phyloP scores from a whole-genome alignment of 345 rosid genomes.

The Lagerstroemia speciosa region DNA sequence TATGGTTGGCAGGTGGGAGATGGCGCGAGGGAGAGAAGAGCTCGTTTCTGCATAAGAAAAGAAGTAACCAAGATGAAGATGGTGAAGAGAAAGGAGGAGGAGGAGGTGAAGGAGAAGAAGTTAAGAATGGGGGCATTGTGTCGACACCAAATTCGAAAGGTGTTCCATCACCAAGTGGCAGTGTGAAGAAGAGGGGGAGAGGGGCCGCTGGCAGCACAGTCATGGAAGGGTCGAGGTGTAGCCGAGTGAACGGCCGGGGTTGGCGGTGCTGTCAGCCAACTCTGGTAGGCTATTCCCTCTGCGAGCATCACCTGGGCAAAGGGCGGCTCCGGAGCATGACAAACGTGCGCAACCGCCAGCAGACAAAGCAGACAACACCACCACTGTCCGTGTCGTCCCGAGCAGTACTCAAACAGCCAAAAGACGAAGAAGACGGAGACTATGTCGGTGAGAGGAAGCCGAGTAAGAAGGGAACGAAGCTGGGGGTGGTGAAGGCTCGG shows the following conservation, averaged over 20 bases:
- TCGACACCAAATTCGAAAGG: not conserved
- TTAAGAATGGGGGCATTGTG: conserved; percentile 10
- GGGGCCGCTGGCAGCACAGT: conserved; percentile 42
- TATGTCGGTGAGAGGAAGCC: conserved; percentile 12
- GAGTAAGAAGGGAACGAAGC: conserved; percentile 63
- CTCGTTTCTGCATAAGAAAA: conserved; percentile 31
- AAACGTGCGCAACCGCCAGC: conserved; percentile 29
- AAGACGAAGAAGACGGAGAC: not conserved
- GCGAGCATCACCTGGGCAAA: conserved; percentile 95
- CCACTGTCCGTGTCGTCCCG: not conserved
- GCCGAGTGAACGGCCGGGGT: conserved; percentile 92
- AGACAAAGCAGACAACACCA: conserved; percentile 3
- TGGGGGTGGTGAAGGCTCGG: conserved; percentile 87
- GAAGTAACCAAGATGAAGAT: conserved; percentile 26
- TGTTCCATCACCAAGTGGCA: not conserved
- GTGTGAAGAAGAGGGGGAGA: conserved; percentile 32
- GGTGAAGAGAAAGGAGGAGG: conserved; percentile 25
- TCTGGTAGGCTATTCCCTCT: conserved; percentile 82
- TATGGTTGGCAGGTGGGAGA: conserved; percentile 18
- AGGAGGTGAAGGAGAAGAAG: conserved; percentile 8
- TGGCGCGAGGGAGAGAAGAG: conserved; percentile 11
- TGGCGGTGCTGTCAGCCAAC: conserved; percentile 97
- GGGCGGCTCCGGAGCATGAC: conserved; percentile 78
- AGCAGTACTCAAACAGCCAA: not conserved
- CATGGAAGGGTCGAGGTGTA: conserved; percentile 85